These are phyloP conservation scores for Benincasa hispida DNA, from an alignment of 306 rosid species.

Conservation along the genomic window DNA sequence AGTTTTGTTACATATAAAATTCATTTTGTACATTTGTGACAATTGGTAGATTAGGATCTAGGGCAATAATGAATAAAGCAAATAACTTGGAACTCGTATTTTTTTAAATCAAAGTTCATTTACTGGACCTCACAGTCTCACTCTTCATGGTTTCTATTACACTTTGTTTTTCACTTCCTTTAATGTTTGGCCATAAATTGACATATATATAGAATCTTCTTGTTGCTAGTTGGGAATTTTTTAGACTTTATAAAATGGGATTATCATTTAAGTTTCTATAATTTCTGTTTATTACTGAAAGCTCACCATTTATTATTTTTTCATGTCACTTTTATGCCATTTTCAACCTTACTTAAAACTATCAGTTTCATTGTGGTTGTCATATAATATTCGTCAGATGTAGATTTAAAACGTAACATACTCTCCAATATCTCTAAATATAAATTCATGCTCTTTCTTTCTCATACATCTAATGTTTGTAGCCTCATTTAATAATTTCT, in stretches of 20 bases:
- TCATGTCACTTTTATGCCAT: background rate
- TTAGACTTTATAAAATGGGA: background rate
- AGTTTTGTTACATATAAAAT: background rate
- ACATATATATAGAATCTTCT: background rate
- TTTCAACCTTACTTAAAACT: background rate
- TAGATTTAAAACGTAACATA: too few species aligned
- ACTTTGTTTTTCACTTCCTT: background rate
- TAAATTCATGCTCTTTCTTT: too few species aligned
- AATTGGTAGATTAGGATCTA: background rate
- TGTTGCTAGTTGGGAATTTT: background rate
- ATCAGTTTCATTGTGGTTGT: too few species aligned
- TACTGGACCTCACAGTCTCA: background rate
- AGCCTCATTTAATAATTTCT: too few species aligned
- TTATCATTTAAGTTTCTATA: background rate
- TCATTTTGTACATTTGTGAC: background rate
- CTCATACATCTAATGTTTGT: too few species aligned
- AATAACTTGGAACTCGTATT: background rate
- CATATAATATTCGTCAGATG: too few species aligned
- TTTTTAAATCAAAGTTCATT: background rate
- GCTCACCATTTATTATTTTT: background rate
- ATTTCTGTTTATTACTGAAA: background rate
- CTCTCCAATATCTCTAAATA: too few species aligned
- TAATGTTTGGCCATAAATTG: background rate
- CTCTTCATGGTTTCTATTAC: background rate
- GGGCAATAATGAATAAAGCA: background rate